Evolutionary conservation across 148 eudicot genomes (phyloP).

Genomic region (Rhododendron mucronatum): DNA sequence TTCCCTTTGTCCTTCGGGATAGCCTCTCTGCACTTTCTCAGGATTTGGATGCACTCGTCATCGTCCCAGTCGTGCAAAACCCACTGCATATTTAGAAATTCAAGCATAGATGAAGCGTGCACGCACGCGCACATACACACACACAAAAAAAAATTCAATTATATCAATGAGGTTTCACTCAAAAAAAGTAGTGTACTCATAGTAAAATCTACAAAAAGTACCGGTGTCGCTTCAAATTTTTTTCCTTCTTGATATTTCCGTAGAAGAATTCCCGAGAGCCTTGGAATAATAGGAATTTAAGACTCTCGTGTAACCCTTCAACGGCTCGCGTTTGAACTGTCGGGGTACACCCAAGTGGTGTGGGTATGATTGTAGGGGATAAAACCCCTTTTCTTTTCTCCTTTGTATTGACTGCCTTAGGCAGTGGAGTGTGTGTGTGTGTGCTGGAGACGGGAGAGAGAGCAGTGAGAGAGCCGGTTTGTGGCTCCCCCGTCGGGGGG

Average conservation of each 20-base stretch:
- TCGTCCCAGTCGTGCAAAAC: conserved; percentile 86
- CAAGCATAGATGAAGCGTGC: background rate
- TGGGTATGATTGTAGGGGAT: too few relatives aligned
- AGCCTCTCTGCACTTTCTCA: conserved; percentile 53
- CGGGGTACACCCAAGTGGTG: too few relatives aligned
- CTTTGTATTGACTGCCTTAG: too few relatives aligned
- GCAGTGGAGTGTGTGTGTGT: too few relatives aligned
- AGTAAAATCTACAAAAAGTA: background rate
- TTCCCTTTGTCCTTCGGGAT: conserved; percentile 49
- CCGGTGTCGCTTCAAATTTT: background rate
- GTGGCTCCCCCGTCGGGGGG: too few relatives aligned
- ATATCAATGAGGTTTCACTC: background rate
- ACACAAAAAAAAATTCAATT: background rate
- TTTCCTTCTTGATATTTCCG: too few relatives aligned
- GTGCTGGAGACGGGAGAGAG: too few relatives aligned
- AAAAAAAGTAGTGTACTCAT: background rate
- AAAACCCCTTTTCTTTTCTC: too few relatives aligned
- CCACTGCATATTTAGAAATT: conserved; percentile 22
- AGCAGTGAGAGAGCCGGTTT: too few relatives aligned
- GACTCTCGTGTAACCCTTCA: background rate
- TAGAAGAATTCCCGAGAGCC: background rate
- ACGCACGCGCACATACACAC: too few relatives aligned
- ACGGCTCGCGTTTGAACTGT: background rate
- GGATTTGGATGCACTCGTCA: conserved; percentile 54
- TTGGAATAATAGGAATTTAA: background rate